Conservation (phyloP, 306 rosid species). For the Fragaria ananassa region DNA sequence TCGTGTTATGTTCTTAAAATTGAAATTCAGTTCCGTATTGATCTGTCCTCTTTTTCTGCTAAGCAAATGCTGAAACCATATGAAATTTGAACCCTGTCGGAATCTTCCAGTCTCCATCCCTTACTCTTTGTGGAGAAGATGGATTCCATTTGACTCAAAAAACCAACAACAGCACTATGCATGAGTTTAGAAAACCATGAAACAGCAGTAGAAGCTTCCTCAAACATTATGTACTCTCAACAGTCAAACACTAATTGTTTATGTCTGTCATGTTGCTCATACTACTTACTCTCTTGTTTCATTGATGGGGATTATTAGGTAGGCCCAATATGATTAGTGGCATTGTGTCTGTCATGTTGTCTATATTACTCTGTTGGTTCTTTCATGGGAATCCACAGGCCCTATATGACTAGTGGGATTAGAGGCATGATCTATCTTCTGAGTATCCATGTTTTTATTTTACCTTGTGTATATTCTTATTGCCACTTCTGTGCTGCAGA, state of each 20-base stretch:
- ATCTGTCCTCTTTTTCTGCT: background rate
- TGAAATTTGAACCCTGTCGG: background rate
- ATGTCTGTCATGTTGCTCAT: constrained; percentile 36
- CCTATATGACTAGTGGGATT: constrained; percentile 33
- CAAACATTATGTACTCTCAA: constrained; percentile 19
- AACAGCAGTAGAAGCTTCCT: constrained; percentile 25
- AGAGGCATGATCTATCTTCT: constrained; percentile 31
- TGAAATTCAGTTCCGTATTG: background rate
- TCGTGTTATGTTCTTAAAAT: background rate
- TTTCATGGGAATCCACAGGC: constrained; percentile 27
- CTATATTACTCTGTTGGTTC: constrained; percentile 28
- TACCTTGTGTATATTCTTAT: background rate
- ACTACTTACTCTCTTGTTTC: constrained; percentile 23
- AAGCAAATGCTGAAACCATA: background rate
- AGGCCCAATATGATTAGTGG: constrained; percentile 32
- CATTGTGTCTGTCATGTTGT: constrained; percentile 37
- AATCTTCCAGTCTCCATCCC: background rate
- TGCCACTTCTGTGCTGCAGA: constrained; percentile 35
- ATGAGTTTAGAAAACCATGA: constrained; percentile 20
- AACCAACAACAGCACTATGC: background rate
- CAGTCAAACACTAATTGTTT: constrained; percentile 26
- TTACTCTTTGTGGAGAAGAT: background rate
- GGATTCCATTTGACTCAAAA: background rate
- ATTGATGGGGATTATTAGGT: constrained; percentile 30
- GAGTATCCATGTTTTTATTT: constrained; percentile 13